phyloP scores from a whole-genome alignment of 2,329 filamentous ascomycete species.

The Cladosporium sp. region DNA sequence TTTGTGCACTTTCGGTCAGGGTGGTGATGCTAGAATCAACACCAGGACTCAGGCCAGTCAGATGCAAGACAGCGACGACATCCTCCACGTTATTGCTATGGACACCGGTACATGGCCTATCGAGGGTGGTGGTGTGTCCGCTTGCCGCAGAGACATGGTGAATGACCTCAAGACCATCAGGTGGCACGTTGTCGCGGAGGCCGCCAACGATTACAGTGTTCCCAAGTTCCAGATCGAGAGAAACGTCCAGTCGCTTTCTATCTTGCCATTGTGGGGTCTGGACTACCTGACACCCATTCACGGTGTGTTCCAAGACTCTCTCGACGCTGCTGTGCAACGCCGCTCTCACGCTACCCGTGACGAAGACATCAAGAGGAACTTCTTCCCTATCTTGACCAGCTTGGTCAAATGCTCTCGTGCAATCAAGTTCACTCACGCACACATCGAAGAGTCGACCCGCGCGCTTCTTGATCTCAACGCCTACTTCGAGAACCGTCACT shows the following conservation, averaged over 20 bases:
- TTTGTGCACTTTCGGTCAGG: constrained; percentile 55
- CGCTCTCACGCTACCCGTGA: constrained; percentile 36
- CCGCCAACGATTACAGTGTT: constrained; percentile 47
- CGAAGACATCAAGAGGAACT: constrained; percentile 43
- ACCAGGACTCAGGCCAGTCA: constrained; percentile 52
- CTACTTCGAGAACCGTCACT: constrained; percentile 50
- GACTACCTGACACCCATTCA: constrained; percentile 46
- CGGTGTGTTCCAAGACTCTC: constrained; percentile 46
- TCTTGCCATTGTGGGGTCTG: constrained; percentile 47
- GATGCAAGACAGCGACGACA: constrained; percentile 43
- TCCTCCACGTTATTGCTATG: constrained; percentile 44
- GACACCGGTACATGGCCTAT: constrained; percentile 49
- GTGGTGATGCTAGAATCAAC: constrained; percentile 56
- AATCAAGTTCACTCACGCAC: constrained; percentile 41
- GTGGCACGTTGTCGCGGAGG: constrained; percentile 48
- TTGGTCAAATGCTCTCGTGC: constrained; percentile 44
- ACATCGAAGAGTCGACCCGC: constrained; percentile 46
- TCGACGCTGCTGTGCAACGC: constrained; percentile 43
- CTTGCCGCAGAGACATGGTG: constrained; percentile 46
- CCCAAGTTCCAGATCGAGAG: constrained; percentile 48
- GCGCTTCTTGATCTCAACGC: constrained; percentile 47
- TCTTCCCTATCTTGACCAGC: constrained; percentile 45
- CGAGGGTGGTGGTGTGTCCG: constrained; percentile 46
- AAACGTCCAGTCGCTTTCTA: constrained; percentile 46
- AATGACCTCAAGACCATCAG: constrained; percentile 47